These are phyloP conservation scores for Exophiala aquamarina DNA, from an alignment of 2,329 filamentous ascomycete species.

Conservation along the genomic window DNA sequence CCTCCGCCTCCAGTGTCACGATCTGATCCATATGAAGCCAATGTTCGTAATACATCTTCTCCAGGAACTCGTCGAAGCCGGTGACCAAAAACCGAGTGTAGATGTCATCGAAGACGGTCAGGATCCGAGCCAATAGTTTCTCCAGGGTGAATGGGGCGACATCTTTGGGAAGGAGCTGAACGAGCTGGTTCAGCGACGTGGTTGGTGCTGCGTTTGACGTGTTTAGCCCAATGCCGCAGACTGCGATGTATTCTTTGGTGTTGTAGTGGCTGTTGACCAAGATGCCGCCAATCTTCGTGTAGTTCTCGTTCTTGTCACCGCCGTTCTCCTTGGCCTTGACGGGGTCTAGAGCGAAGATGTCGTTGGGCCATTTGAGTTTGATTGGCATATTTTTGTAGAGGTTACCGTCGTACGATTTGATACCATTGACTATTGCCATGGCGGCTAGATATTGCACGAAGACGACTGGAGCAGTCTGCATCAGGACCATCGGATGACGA, in stretches of 20 bases:
- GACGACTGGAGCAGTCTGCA: constrained; percentile 73
- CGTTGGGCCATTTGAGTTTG: constrained; percentile 96
- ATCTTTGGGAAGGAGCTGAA: constrained; percentile 37
- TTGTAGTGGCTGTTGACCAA: constrained; percentile 85
- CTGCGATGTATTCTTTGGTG: constrained; percentile 74
- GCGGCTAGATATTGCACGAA: constrained; percentile 94
- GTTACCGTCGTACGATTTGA: constrained; percentile 71
- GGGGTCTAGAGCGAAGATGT: constrained; percentile 75
- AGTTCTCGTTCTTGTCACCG: constrained; percentile 38
- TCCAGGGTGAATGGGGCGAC: constrained; percentile 66
- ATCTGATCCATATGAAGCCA: constrained; percentile 83
- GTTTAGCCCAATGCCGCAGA: constrained; percentile 86
- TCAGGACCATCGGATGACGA: constrained; percentile 74
- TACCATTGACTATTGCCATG: constrained; percentile 79
- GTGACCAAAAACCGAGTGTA: constrained; percentile 72
- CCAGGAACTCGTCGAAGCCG: constrained; percentile 73
- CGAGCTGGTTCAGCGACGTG: constrained; percentile 76
- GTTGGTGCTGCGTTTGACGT: constrained; percentile 81
- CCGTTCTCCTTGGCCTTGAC: constrained; percentile 22
- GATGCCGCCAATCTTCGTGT: constrained; percentile 91
- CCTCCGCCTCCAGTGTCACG: constrained; percentile 71
- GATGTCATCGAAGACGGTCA: constrained; percentile 74
- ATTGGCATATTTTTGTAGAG: constrained; percentile 76
- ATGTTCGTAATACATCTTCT: constrained; percentile 72
- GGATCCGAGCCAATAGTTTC: constrained; percentile 75